Conservation (phyloP, 177 flowering plant species). For the Vitis hybrid region DNA sequence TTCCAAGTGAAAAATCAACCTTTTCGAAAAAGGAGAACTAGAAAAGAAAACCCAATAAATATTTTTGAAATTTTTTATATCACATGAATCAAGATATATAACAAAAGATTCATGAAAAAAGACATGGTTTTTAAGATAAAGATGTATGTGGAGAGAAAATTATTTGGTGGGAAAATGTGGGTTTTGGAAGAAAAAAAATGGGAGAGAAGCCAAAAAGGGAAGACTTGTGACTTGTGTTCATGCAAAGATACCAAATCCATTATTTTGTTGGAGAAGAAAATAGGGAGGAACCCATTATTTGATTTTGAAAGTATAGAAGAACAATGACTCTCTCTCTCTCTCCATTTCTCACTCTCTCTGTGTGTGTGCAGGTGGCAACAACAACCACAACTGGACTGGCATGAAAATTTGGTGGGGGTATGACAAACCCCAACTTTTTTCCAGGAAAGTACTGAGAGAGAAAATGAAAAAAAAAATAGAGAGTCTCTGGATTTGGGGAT, state of each 20-base stretch:
- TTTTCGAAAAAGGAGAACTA: slow-evolving; percentile 11
- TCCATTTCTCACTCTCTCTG: background rate
- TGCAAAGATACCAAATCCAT: background rate
- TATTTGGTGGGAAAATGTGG: too few species aligned
- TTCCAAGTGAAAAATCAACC: background rate
- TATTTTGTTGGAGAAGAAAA: background rate
- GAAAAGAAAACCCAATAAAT: background rate
- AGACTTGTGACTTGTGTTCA: background rate
- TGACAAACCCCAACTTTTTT: too few species aligned
- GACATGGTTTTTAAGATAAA: background rate
- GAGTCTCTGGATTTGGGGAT: too few species aligned
- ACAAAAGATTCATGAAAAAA: background rate
- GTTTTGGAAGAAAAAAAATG: too few species aligned
- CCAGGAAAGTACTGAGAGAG: too few species aligned
- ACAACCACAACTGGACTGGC: too few species aligned
- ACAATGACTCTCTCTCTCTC: background rate
- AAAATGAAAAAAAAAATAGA: too few species aligned
- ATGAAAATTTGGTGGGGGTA: too few species aligned
- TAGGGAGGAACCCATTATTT: background rate
- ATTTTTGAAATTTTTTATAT: background rate
- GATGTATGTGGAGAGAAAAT: too few species aligned
- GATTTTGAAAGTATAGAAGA: background rate
- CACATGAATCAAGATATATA: background rate
- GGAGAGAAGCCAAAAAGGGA: too few species aligned
- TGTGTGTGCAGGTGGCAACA: too few species aligned